Evolutionary conservation across 768 basidiomycete genomes (phyloP).

Genomic region (Panus rudis): DNA sequence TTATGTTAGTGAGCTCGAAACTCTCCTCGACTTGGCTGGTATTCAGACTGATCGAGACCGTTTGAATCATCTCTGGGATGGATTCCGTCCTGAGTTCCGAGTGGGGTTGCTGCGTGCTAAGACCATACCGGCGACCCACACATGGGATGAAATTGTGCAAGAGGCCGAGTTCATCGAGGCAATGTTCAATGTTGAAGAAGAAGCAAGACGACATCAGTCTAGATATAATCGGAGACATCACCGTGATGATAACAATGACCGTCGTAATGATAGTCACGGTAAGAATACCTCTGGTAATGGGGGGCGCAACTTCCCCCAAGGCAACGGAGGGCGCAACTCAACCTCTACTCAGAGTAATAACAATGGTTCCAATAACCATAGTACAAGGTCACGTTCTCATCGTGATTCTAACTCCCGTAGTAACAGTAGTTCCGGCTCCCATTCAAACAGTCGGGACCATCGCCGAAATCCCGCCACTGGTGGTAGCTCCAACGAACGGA

Average conservation of each 20-base stretch:
- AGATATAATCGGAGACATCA: neutral
- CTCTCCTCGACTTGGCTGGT: slow-evolving; percentile 10
- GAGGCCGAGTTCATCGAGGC: slow-evolving; percentile 30
- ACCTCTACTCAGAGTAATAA: no score
- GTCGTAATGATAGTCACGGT: neutral
- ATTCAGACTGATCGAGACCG: slow-evolving; percentile 24
- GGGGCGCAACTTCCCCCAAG: no score
- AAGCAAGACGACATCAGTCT: neutral
- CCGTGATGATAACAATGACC: no score
- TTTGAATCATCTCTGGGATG: slow-evolving; percentile 36
- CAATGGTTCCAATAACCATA: no score
- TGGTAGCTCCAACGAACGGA: no score
- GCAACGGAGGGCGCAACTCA: no score
- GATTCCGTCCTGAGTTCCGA: slow-evolving; percentile 21
- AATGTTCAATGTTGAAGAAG: slow-evolving; percentile 4
- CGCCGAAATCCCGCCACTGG: no score
- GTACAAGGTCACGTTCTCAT: no score
- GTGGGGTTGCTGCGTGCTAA: slow-evolving; percentile 22
- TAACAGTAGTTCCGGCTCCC: no score
- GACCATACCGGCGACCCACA: slow-evolving; percentile 20
- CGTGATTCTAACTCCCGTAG: no score
- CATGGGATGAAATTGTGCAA: slow-evolving; percentile 19
- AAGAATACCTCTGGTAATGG: neutral
- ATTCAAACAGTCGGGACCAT: no score
- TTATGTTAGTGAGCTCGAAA: slow-evolving; percentile 13